Evolutionary conservation across 2,329 filamentous ascomycete species (phyloP).

Genomic region (Aspergillus pseudoviridinutans): DNA sequence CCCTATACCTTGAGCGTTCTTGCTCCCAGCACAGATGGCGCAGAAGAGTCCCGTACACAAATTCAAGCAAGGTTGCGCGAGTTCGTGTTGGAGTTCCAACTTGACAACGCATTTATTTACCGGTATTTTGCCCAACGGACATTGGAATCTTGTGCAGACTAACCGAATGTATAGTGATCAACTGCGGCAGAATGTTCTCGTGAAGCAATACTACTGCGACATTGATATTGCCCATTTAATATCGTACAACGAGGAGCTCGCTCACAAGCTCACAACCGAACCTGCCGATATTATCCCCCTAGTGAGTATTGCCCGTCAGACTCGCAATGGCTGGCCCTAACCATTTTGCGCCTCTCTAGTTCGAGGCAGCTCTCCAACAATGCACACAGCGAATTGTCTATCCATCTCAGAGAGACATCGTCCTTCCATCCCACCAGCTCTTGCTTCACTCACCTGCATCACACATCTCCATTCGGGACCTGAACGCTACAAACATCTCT

Average conservation of each 20-base stretch:
- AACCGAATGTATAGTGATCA: conserved; percentile 65
- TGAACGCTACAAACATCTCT: conserved; percentile 89
- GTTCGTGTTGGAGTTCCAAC: conserved; percentile 88
- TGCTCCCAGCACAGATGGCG: conserved; percentile 61
- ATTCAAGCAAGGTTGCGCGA: conserved; percentile 77
- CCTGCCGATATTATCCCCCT: conserved; percentile 90
- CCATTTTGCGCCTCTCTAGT: conserved; percentile 50
- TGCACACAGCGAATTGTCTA: conserved; percentile 94
- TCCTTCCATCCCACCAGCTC: conserved; percentile 87
- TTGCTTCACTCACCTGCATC: conserved; percentile 90
- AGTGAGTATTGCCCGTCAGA: conserved; percentile 49
- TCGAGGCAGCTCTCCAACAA: conserved; percentile 82
- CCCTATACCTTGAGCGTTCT: conserved; percentile 83
- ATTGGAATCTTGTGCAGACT: conserved; percentile 5
- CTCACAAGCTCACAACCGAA: conserved; percentile 81
- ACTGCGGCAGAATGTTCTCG: conserved; percentile 86
- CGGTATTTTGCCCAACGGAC: conserved; percentile 52
- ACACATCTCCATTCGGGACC: conserved; percentile 86
- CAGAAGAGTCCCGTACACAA: conserved; percentile 65
- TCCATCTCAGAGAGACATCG: conserved; percentile 63
- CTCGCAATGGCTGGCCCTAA: neutral
- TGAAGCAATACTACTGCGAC: conserved; percentile 94
- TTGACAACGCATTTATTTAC: conserved; percentile 94
- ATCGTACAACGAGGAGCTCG: conserved; percentile 91
- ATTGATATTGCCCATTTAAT: conserved; percentile 94